phyloP scores from a whole-genome alignment of 192 early-diverging fungal species.

The Nowakowskiella sp. region DNA sequence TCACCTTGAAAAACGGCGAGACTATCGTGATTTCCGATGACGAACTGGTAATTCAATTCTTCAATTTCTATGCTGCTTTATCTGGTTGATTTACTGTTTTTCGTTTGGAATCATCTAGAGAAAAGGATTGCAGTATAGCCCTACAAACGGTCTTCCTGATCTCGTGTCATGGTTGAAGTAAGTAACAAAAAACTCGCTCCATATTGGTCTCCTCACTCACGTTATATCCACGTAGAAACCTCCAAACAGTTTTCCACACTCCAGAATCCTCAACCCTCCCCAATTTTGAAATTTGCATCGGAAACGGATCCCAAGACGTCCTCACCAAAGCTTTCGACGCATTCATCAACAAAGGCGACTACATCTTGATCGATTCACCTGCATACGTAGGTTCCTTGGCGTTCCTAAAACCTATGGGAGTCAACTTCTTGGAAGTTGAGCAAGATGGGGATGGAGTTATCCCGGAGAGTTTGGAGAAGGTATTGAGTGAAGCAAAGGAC shows the following conservation, averaged over 20 bases:
- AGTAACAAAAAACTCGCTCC: too few species aligned
- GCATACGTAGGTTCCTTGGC: conserved; percentile 46
- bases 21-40: conserved; percentile 21
- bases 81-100: too few species aligned
- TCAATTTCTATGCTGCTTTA: too few species aligned
- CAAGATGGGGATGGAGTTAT: conserved; percentile 27
- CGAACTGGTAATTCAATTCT: too few species aligned
- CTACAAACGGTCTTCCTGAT: conserved; percentile 41
- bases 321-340: conserved; percentile 47
- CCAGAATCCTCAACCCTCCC: conserved; percentile 35
- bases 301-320: conserved; percentile 48
- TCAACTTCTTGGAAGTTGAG: conserved; percentile 34
- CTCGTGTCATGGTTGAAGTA: conserved; percentile 38
- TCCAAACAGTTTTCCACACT: too few species aligned
- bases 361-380: conserved; percentile 37
- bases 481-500: conserved; percentile 23
- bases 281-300: conserved; percentile 43
- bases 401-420: conserved; percentile 34
- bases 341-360: conserved; percentile 31
- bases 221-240: too few species aligned
- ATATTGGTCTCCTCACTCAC: too few species aligned
- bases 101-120: too few species aligned
- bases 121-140: conserved; percentile 40
- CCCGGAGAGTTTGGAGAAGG: conserved; percentile 22
- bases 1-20: conserved; percentile 35